Conservation (phyloP, 257 asterid species). For the Lithospermum erythrorhizon region DNA sequence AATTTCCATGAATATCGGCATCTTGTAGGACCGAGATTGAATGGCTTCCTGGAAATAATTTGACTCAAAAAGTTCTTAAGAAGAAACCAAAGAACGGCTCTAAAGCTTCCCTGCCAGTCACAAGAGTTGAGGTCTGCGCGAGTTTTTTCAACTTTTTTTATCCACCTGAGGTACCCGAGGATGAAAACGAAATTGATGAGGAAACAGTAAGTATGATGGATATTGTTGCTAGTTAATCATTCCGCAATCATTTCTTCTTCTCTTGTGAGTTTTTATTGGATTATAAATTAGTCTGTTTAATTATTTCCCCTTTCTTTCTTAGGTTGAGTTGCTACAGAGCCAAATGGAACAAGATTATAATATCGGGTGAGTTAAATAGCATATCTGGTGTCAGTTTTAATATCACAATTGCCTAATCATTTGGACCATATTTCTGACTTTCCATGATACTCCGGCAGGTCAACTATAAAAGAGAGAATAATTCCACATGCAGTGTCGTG, state of each 20-base stretch:
- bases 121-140: conserved; percentile 6
- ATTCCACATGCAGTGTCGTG: conserved; percentile 4
- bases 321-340: conserved; percentile 5
- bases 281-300: neutral
- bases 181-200: conserved; percentile 7
- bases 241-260: neutral
- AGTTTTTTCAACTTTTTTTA: conserved; percentile 10
- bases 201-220: conserved; percentile 4
- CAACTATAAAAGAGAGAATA: neutral
- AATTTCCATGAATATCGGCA: neutral
- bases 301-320: neutral
- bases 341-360: conserved; percentile 8
- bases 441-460: neutral
- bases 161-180: conserved; percentile 9
- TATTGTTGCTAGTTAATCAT: neutral
- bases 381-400: neutral
- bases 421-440: too few relatives aligned
- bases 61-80: conserved; percentile 1
- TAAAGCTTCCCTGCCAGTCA: neutral
- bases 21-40: conserved; percentile 10
- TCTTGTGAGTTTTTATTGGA: neutral
- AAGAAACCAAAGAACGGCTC: conserved; percentile 4
- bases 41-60: neutral
- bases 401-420: neutral
- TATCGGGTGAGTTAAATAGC: neutral